phyloP scores from a whole-genome alignment of 2,329 filamentous ascomycete species.

The Pseudodiploospora longispora region DNA sequence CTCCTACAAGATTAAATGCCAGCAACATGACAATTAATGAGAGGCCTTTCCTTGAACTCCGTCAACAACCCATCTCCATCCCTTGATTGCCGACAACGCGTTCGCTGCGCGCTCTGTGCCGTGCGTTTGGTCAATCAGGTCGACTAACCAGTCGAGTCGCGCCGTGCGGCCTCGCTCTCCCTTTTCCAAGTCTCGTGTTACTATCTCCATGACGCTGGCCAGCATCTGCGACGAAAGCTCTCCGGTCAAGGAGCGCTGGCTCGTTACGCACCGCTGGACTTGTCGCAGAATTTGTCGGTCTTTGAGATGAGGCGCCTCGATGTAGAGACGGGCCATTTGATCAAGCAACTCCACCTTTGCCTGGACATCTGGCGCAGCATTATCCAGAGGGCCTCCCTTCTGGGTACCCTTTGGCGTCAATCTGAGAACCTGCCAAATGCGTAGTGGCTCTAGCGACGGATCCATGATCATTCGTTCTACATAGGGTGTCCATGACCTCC shows the following conservation, averaged over 20 bases:
- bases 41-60: neutral
- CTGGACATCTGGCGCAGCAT: slow-evolving; percentile 6
- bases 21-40: too few species aligned
- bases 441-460: slow-evolving; percentile 12
- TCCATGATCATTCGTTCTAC: slow-evolving; percentile 26
- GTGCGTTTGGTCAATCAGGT: slow-evolving; percentile 15
- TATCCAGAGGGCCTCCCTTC: neutral
- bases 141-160: slow-evolving; percentile 23
- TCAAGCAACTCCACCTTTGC: slow-evolving; percentile 22
- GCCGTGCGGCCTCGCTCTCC: slow-evolving; percentile 23
- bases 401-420: neutral
- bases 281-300: slow-evolving; percentile 23
- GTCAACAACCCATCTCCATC: slow-evolving; percentile 18
- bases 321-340: slow-evolving; percentile 22
- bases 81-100: slow-evolving; percentile 10
- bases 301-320: slow-evolving; percentile 18
- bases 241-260: slow-evolving; percentile 15
- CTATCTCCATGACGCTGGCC: slow-evolving; percentile 16
- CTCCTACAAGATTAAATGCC: too few species aligned
- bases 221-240: slow-evolving; percentile 19
- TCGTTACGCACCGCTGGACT: slow-evolving; percentile 18
- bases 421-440: slow-evolving; percentile 21
- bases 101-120: slow-evolving; percentile 13
- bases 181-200: slow-evolving; percentile 25
- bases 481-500: slow-evolving; percentile 25